Percentiles rank a stretch among this genome's conserved stretches.
Evolutionary conservation across 139 green algal genomes (phyloP).

Genomic region (Raphidocelis subcapitata): DNA sequence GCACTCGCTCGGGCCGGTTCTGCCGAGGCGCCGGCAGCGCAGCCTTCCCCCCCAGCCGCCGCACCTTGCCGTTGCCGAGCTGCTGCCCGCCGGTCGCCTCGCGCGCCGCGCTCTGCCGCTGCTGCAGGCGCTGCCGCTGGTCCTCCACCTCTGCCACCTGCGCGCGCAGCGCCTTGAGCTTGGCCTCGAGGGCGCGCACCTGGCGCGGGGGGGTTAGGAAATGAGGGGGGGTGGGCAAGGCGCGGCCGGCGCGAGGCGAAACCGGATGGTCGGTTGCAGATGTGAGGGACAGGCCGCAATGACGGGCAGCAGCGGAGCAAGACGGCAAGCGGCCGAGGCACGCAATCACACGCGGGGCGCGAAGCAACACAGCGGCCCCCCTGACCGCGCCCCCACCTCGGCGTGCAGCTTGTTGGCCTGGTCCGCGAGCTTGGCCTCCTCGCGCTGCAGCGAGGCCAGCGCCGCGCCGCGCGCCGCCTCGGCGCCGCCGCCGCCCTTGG

Average conservation of each 20-base stretch:
- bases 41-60: no score
- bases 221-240: not conserved
- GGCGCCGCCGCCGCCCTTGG: not conserved
- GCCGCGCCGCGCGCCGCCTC: slow-evolving; percentile 7
- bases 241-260: not conserved
- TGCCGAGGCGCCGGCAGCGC: no score
- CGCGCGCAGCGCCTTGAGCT: slow-evolving; percentile 40
- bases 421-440: slow-evolving; percentile 41
- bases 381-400: slow-evolving; percentile 15
- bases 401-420: slow-evolving; percentile 30
- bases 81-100: slow-evolving; percentile 22
- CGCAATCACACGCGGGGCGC: not conserved
- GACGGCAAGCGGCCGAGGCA: not conserved
- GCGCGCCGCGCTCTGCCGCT: slow-evolving; percentile 14
- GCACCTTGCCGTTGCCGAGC: slow-evolving; percentile 1
- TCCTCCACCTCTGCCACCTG: slow-evolving; percentile 47
- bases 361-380: not conserved
- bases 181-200: slow-evolving; percentile 46
- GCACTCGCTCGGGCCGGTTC: no score
- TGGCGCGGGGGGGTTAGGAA: not conserved
- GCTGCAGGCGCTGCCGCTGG: slow-evolving; percentile 31
- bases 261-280: not conserved
- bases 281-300: not conserved
- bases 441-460: slow-evolving; percentile 25
- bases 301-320: not conserved